Evolutionary conservation across 2,329 filamentous ascomycete species (phyloP), one percentile per base, ranked within the genome.

Genomic region (Fusarium agapanthi): DNA sequence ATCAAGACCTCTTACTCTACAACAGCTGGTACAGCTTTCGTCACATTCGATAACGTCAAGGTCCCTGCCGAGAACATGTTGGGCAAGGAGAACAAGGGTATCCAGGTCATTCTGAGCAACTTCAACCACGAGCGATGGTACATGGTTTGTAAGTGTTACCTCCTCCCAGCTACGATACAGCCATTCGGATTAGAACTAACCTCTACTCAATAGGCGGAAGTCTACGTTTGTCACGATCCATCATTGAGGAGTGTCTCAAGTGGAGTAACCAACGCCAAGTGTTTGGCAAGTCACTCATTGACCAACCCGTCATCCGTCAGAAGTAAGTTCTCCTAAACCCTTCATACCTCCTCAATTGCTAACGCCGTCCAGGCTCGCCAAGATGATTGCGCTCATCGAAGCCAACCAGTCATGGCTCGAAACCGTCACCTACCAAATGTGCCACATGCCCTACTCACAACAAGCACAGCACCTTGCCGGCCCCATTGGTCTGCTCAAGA

Each of bases 121-220:
- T 97, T 97, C 85, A 96, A 96, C 86, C 93, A 96, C 83, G 93
- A 95, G 84, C 88, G 93, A 37, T 94, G 92, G 87, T 91, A 88
- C 83, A 94, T 95, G 92, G 85, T 86, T 63, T 91, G 89, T 85
- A 83, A 80, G 84, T 83, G 26, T 37, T 32, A 9, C 8, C 54
- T 18, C 8, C 26, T 32, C 26, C 7, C 56, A n/a, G 20, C 34
- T 51, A 20, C 15, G 7, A 7, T 11, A 47, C 18, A 14, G 11
- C 5, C 18, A 34, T 24, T 11, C 12, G 35, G 44, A n/a, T 22
- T 24, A 51, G 20, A 59, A 16, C 65, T 74, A 44, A 77, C 43
- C 12, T 40, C 28, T 8, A 24, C n/a, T 16, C 11, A 44, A 73
- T 72, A 83, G 84, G 85, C 74, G 89, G 84, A 56, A 89, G 91